Evolutionary conservation across 2,329 filamentous ascomycete genomes (phyloP), one percentile per base, ranked within the genome.

Genomic region (Pseudogymnoascus sp.): DNA sequence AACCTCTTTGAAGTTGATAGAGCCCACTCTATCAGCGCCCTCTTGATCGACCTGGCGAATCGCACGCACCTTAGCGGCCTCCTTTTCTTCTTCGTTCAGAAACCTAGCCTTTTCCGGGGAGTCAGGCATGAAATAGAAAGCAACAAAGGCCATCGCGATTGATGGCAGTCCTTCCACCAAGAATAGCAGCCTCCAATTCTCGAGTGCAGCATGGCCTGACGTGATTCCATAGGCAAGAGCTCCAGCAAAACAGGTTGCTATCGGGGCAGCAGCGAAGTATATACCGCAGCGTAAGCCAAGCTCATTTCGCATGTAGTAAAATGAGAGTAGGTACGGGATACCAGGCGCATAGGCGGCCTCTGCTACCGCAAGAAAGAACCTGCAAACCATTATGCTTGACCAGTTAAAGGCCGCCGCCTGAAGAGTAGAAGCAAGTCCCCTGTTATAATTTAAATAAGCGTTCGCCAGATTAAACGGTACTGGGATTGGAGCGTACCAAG

Each of bases 281-380:
- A 92, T 75, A 8, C 88, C 89, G 14, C 84, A 87, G 26, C 89
- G 80, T 63, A 89, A 81, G 1, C 88, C 90, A 8, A 92, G 77
- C 69, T 92, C 90, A 16, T 74, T 68, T 4, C 79, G 69, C 6
- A 75, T 72, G 63, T 80, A 81, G 67, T 80, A 80, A 68, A 80
- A 79, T 6, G 74, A 76, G 5, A 80, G 70, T 21, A 79, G 74
- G 52, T 76, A 77, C 0, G 77, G 75, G 1, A 79, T 72, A 1
- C 75, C 77, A 2, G 75, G 73, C 2, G 67, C 70, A 39, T 78
- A 80, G 1, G 74, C 78, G 12, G 78, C 77, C 66, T 79, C 77
- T 19, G 76, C 76, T 21, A 74, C 73, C 58, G 78, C 78, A 2
- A 80, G 71, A 59, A 76, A 74, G 62, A 73, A 76, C 2, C 78